Conservation (phyloP, 2,329 filamentous ascomycete species). For the Diatrype stigma region DNA sequence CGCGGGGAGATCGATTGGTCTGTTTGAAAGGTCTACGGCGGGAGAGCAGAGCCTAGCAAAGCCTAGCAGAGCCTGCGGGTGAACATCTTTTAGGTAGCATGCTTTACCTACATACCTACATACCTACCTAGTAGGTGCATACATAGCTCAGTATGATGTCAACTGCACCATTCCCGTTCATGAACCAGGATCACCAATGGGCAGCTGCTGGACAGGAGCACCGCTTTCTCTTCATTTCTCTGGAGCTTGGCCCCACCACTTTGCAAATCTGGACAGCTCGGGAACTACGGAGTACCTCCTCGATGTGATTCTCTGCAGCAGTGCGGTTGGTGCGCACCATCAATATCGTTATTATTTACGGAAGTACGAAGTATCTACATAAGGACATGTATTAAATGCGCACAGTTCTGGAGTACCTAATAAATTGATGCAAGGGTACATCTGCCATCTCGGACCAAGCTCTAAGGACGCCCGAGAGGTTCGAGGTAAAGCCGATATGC, state of each 20-base stretch:
- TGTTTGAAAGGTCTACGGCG: background rate
- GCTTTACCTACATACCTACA: background rate
- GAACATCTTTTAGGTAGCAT: too few relatives aligned
- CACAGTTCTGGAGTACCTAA: too few relatives aligned
- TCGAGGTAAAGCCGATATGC: background rate
- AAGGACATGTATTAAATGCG: too few relatives aligned
- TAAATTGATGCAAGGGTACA: too few relatives aligned
- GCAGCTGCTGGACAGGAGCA: background rate
- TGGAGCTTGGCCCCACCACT: background rate
- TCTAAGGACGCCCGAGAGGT: background rate
- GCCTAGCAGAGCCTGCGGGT: too few relatives aligned
- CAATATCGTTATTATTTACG: too few relatives aligned
- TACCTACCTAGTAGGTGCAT: background rate
- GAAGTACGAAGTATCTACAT: too few relatives aligned
- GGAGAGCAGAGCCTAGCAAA: background rate
- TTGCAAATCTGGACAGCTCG: background rate
- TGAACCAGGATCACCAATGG: background rate
- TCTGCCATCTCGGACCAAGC: background rate
- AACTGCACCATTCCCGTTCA: background rate
- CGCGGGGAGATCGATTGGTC: background rate
- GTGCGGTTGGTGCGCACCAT: too few relatives aligned
- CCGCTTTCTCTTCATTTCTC: background rate
- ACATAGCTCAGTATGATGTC: background rate
- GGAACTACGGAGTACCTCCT: background rate
- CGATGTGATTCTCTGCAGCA: too few relatives aligned